Evolutionary conservation across 2,329 filamentous ascomycete species (phyloP), one percentile per base, ranked within the genome.

Genomic region (Diaporthe velutina): DNA sequence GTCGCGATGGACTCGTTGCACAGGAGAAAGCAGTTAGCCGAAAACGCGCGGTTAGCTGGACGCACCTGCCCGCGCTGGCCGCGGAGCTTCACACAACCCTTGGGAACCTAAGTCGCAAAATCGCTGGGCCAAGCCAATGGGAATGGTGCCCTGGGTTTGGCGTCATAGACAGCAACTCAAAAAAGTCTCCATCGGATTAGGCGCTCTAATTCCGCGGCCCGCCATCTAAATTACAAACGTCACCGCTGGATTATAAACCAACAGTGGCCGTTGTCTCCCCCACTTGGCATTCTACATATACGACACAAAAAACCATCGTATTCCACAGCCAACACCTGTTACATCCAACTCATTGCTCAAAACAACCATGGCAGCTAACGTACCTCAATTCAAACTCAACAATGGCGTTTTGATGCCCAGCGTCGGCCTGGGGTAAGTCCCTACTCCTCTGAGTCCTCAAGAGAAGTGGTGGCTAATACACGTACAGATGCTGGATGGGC

Each of bases 401-500:
- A 74, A 74, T 40, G 72, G 72, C 40, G 42, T 74, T 1, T 25
- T 61, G 50, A 76, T 76, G 72, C 74, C 74, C 28, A 74, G 72
- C 10, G 67, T 76, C 40, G 74, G 74, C 52, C 28, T 76, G 35
- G 74, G 70, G 74, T 76, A 57, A 15, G 71, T 48, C 28, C 25
- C 4, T 3, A 2, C 5, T 35, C 30, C 17, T 10, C 4, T 33
- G 3, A 6, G 10, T 22, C 1, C 35, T 33, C 15, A n/a, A 6
- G 38, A 6, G n/a, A 12, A 48, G 19, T 58, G 45, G 38, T 54
- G 57, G 35, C 61, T 74, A 33, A 74, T 60, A 3, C n/a, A 3
- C 8, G 7, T 38, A 10, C 64, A 73, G 74, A 35, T 76, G 72
- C 68, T 76, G 72, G 72, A 76, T 76, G 74, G 72, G 72, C 33